Evolutionary conservation across 75 land plant genomes (phyloP), one percentile per base, ranked within the genome.

Genomic region (Picea sitchensis): DNA sequence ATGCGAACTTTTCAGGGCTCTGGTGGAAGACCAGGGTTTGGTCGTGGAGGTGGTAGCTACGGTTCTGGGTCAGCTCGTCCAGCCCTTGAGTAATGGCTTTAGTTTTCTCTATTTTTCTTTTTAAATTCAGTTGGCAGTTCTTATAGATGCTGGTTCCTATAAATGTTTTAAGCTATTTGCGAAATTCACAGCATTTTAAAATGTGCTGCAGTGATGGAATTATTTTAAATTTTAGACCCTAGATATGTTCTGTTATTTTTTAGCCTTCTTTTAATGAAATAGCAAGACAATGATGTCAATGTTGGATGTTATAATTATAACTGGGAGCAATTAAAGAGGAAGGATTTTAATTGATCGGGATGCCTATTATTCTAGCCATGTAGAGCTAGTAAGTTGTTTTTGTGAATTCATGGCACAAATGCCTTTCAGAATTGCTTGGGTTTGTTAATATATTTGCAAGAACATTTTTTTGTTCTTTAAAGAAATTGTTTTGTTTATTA

Each of bases 1-100:
- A 14, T 47, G 38, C 11, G 3, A 8, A 32, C 20, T 51, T 51
- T 77, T 18, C 72, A 77, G 44, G 68, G 21, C 7, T 21, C 77
- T 18, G 44, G 85, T 75, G 85, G 78, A 60, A 56, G 85, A 32
- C 62, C 84, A 18, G 86, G 86, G 14, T 84, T 84, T 73, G 86
- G 86, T 12, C 86, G 86, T 34, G 86, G 86, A n/a, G 64, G 81
- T 32, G 44, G 74, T n/a, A 8, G 74, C 51, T 71, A 20, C 17
- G 71, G 71, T 17, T 34, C 71, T 32, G 36, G 17, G 36, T 30
- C 69, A 31, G 31, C 69, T 67, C 71, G 36, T 32, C 18, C 71
- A 34, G 44, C 41, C 41, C 44, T 15, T 4, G 71, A 67, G 71
- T 67, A 67, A 67, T 67, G 34, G 36, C 36, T 36, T 67, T 14